phyloP scores from a whole-genome alignment of 2,329 filamentous ascomycete species.

The Trichoderma sp. region DNA sequence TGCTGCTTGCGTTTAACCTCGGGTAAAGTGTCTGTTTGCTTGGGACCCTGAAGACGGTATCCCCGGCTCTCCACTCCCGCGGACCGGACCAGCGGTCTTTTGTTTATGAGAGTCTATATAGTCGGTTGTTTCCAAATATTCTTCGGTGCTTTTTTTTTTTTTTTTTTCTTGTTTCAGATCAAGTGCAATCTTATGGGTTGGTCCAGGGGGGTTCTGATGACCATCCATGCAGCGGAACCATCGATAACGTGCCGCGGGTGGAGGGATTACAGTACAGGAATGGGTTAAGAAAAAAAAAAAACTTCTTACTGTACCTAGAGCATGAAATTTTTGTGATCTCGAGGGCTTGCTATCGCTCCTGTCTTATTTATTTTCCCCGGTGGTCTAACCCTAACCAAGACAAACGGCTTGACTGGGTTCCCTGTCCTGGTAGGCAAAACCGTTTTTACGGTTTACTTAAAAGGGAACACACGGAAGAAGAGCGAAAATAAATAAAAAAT shows the following conservation, averaged over 20 bases:
- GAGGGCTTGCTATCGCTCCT: not conserved
- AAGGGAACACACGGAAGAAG: not conserved
- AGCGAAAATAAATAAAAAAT: too few relatives aligned
- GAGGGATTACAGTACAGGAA: not conserved
- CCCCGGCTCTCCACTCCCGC: not conserved
- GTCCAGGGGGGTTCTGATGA: not conserved
- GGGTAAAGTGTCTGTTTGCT: too few relatives aligned
- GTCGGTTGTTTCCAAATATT: not conserved
- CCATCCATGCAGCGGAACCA: constrained; percentile 6
- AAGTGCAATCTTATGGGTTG: not conserved
- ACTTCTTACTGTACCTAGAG: not conserved
- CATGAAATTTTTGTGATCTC: not conserved
- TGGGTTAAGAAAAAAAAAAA: too few relatives aligned
- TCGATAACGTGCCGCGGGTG: constrained; percentile 9
- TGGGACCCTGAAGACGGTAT: not conserved
- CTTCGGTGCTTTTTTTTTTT: constrained; percentile 12
- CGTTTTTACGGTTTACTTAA: not conserved
- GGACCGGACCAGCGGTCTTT: not conserved
- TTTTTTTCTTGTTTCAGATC: constrained; percentile 19
- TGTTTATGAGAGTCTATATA: too few relatives aligned
- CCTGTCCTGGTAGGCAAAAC: not conserved
- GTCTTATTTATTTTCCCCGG: not conserved
- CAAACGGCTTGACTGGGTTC: not conserved
- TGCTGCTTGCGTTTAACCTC: too few relatives aligned
- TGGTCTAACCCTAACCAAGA: not conserved